phyloP scores from a whole-genome alignment of 2,329 filamentous ascomycete genomes.

The Colletotrichum viniferum region DNA sequence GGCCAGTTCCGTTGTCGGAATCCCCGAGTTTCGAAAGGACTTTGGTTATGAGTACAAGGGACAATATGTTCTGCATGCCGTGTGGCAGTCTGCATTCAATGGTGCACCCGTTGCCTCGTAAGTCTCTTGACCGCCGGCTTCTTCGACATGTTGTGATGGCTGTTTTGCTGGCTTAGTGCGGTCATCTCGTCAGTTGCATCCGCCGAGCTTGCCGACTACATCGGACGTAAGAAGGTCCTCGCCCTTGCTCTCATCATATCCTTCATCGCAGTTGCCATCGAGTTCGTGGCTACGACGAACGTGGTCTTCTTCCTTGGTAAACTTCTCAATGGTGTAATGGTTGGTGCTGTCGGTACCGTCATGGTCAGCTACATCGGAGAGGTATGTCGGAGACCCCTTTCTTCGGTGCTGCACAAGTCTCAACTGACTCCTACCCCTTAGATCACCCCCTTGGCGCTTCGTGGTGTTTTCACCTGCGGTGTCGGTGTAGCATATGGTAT shows the following conservation, averaged over 20 bases:
- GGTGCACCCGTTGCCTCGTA: constrained; percentile 43
- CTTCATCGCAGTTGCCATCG: constrained; percentile 42
- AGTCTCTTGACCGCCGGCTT: background rate
- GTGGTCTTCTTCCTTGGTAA: constrained; percentile 45
- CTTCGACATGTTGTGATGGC: background rate
- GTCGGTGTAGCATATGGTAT: constrained; percentile 33
- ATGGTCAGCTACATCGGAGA: constrained; percentile 35
- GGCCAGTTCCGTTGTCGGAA: constrained; percentile 43
- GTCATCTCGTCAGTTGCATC: constrained; percentile 34
- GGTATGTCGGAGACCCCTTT: constrained; percentile 19
- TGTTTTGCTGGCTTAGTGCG: background rate
- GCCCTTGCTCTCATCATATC: constrained; percentile 38
- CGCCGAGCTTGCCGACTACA: constrained; percentile 35
- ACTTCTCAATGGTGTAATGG: constrained; percentile 44
- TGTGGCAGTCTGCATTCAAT: constrained; percentile 49
- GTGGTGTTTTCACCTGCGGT: constrained; percentile 32
- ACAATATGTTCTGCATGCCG: constrained; percentile 42
- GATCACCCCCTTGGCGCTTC: constrained; percentile 32
- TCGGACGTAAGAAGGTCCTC: constrained; percentile 36
- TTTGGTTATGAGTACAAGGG: constrained; percentile 42
- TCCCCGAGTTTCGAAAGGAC: constrained; percentile 48
- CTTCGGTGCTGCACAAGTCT: background rate
- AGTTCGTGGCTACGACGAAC: constrained; percentile 45
- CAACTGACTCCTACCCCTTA: background rate
- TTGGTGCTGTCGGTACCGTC: constrained; percentile 30